These are phyloP conservation scores for Eragrostis curvula DNA, from an alignment of 176 grass and related monocot species.

Conservation along the genomic window DNA sequence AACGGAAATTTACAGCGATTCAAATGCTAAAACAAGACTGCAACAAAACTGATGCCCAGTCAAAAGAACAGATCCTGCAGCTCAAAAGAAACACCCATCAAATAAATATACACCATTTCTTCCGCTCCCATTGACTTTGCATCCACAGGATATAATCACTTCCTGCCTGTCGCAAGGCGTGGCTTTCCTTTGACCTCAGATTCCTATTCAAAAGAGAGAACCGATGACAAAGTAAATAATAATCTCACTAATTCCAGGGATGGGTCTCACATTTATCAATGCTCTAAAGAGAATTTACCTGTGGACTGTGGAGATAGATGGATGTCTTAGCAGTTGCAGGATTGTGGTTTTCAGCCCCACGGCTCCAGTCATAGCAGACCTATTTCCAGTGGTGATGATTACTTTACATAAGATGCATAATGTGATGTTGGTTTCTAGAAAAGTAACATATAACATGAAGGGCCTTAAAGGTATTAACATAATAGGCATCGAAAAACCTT, in stretches of 20 bases:
- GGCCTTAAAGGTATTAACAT: too few species aligned
- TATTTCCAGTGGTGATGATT: conserved; percentile 34
- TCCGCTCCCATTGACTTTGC: conserved; percentile 12
- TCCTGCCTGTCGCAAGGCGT: conserved; percentile 63
- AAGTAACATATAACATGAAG: neutral
- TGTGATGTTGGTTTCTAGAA: neutral
- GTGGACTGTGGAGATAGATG: conserved; percentile 92
- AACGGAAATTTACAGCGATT: conserved; percentile 27
- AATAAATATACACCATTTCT: conserved; percentile 36
- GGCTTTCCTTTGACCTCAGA: conserved; percentile 96
- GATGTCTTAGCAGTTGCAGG: conserved; percentile 88
- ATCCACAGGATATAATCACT: conserved; percentile 29
- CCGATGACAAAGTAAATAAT: neutral
- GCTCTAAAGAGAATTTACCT: conserved; percentile 41
- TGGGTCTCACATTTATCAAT: neutral
- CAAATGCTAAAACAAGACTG: neutral
- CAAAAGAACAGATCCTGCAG: neutral
- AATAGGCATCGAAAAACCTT: neutral
- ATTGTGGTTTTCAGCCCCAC: conserved; percentile 95
- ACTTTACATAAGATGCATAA: neutral
- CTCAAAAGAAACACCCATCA: conserved; percentile 12
- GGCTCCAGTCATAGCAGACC: conserved; percentile 96
- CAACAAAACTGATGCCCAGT: neutral
- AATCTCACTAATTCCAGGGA: neutral
- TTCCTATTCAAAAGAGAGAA: conserved; percentile 54